Base-by-base conservation (phyloP, 306 rosid species). In the Pyrus communis region DNA sequence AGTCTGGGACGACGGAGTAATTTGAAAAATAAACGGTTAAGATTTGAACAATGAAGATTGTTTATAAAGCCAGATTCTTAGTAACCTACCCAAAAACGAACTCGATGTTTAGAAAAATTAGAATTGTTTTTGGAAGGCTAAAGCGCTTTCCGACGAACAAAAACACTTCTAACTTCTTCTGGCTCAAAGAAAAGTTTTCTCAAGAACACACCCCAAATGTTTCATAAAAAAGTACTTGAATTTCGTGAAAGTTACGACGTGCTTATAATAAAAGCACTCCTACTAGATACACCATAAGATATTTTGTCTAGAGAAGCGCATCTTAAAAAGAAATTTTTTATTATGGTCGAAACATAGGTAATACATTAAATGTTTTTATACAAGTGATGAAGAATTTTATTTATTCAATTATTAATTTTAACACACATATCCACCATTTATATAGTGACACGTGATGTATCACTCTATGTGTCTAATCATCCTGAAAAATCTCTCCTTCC, bases 331-430 rank as follows among this genome's bases (percentile, higher is more conserved):
- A 33, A 33, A 5, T 31, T 33, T 35, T 35, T 35, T 7, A 35
- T 1, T 35, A 2, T 6, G 2, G 1, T 1, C 0, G 0, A 0
- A 35, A 35, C 2, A 35, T 0, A 35, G 0, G 0, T 35, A 0
- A 0, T 35, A 35, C 40, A 35, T 6, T 0, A 35, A 35, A 2
- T 35, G 0, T 6, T 35, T 35, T 35, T 35, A 35, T 35, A 35
- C 2, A 6, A 1, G 0, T 35, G 40, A 8, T 35, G 9, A 6
- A 1, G 0, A 6, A 0, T 35, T 35, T 35, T 35, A 35, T 35
- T 35, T 35, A 35, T 35, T 6, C 6, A 1, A 35, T 33, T 5
- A 5, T 0, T 5, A 31, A 31, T 31, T 31, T 33, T 33, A 0
- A 33, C 7, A 33, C 2, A 33, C 38, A 33, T 33, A 33, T 33